These are phyloP conservation scores for Telfairia occidentalis DNA, from an alignment of 331 rosid species.

Conservation along the genomic window DNA sequence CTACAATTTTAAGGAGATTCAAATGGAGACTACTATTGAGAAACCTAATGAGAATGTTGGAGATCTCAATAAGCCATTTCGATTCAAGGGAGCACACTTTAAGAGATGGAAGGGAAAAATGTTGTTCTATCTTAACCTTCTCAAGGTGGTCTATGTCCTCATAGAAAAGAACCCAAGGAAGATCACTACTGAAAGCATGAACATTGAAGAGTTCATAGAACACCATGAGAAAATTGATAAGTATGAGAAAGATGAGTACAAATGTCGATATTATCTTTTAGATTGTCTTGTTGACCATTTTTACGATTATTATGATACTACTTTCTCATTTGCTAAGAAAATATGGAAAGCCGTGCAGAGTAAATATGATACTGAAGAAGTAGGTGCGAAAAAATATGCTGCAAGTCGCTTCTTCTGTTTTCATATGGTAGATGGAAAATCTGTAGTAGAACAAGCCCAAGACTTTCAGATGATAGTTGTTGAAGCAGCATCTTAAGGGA, in stretches of 20 bases:
- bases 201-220: background rate
- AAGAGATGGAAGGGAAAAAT: constrained; percentile 7
- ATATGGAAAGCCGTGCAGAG: background rate
- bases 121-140: background rate
- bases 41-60: background rate
- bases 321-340: background rate
- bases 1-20: background rate
- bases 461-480: background rate
- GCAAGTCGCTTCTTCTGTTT: too few species aligned
- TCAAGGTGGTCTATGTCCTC: too few species aligned
- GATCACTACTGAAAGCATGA: background rate
- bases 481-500: background rate
- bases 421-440: too few species aligned
- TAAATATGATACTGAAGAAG: too few species aligned
- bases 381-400: too few species aligned
- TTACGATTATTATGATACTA: background rate
- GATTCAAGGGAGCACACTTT: background rate
- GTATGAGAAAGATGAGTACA: background rate
- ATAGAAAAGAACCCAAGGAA: background rate
- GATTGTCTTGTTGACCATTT: background rate
- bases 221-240: background rate
- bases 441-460: too few species aligned
- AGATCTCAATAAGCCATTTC: background rate
- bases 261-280: background rate
- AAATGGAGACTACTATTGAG: background rate